A percentile compares a stretch with the other conserved stretches of the same genome.
phyloP scores from a whole-genome alignment of 2,329 filamentous ascomycete genomes.

The Fonsecaea erecta region DNA sequence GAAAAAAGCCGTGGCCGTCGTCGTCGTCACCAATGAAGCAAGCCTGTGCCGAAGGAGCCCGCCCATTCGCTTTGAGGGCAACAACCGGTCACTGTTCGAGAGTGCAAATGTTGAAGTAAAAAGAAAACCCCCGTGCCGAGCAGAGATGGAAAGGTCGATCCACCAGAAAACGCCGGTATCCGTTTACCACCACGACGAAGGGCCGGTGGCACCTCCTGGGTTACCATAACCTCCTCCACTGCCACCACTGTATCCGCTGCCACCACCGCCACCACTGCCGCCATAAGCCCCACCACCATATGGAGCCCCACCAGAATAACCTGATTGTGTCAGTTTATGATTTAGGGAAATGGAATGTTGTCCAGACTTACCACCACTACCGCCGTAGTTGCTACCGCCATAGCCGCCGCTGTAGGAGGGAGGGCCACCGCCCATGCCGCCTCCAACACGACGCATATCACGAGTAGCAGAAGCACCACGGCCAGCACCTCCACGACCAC shows the following conservation, averaged over 20 bases:
- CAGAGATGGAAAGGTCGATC: constrained; percentile 46
- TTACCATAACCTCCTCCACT: constrained; percentile 53
- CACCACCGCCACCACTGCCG: constrained; percentile 39
- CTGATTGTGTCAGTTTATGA: constrained; percentile 24
- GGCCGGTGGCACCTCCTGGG: constrained; percentile 55
- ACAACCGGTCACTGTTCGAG: constrained; percentile 47
- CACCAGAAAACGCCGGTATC: constrained; percentile 45
- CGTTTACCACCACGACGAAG: constrained; percentile 59
- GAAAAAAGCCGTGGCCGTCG: constrained; percentile 26
- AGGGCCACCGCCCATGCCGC: constrained; percentile 42
- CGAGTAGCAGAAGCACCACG: constrained; percentile 69
- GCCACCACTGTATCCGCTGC: constrained; percentile 42
- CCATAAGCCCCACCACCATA: constrained; percentile 38
- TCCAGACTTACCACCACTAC: constrained; percentile 38
- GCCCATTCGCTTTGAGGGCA: constrained; percentile 36
- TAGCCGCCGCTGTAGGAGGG: constrained; percentile 44
- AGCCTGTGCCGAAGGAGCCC: constrained; percentile 27
- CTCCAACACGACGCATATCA: constrained; percentile 79
- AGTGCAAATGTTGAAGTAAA: constrained; percentile 40
- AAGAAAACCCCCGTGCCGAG: constrained; percentile 41
- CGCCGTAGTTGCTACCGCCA: constrained; percentile 37
- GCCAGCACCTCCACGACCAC: constrained; percentile 74
- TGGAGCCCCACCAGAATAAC: constrained; percentile 31
- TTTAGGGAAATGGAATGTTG: not conserved
- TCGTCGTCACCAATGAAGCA: constrained; percentile 32